Base-by-base conservation (phyloP, 768 basidiomycete species). In the Pulveroboletus sp. region DNA sequence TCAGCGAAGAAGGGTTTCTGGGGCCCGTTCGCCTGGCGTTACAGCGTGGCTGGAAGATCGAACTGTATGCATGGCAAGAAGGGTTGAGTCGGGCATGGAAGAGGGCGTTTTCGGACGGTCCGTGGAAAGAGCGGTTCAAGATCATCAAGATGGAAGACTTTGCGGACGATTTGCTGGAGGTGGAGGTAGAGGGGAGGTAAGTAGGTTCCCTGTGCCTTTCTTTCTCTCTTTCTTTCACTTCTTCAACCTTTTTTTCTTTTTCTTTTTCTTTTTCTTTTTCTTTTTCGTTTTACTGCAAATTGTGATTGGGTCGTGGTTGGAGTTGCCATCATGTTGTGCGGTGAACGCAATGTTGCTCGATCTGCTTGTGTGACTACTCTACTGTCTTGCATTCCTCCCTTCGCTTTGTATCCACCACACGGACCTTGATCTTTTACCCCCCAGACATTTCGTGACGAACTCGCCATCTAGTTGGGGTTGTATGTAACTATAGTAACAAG, bases 41-140 rank as follows among this genome's bases (percentile, higher is more conserved):
- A 58, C 85, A 83, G 69, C 80, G 85, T 41, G 94, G 94, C 2
- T 98, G 94, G 94, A 78, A 76, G 49, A 92, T 98, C n/a, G 94
- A 98, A 70, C 63, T 97, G 60, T 93, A 92, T 69, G 88, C 89
- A 1, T 98, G 93, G 86, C 86, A 89, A 62, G 83, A 85, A 41
- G 86, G 89, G 2, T 66, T 91, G 52, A 92, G 90, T 65, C 77
- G 80, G 21, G 76, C 84, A 18, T 93, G 89, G 89, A 79, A 74
- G 67, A 73, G 80, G 43, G 81, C 85, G 66, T 89, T 88, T 68
- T 84, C 85, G 1, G 76, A 76, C 28, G 73, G 71, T 3, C 66
- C 54, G 69, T 64, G 60, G 58, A 64, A 58, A 46, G 69, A 71
- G 31, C 61, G 58, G 61, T 85, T 85, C 59, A 71, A 69, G 46